Conservation (phyloP, 768 basidiomycete genomes). For the Trametes villosa region DNA sequence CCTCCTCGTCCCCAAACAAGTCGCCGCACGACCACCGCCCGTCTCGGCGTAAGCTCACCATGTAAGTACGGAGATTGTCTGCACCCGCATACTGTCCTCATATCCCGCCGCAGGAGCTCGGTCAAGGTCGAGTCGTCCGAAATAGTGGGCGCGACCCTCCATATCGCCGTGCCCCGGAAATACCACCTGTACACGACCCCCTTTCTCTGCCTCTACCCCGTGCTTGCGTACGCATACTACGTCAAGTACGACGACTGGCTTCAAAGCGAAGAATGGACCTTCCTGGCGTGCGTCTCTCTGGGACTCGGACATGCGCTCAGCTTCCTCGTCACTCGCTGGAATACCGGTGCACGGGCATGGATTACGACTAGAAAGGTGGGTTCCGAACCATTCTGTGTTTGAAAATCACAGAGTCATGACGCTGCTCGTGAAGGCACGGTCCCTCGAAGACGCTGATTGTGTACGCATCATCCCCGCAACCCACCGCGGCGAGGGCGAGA, state of each 20-base stretch:
- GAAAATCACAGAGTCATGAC: not conserved
- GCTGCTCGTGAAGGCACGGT: slow-evolving; percentile 55
- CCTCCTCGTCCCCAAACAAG: not conserved
- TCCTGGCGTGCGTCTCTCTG: slow-evolving; percentile 85
- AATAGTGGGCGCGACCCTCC: slow-evolving; percentile 40
- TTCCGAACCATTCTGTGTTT: slow-evolving; percentile 1
- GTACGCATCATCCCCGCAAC: slow-evolving; percentile 79
- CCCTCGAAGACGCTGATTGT: slow-evolving; percentile 74
- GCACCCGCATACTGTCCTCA: not conserved
- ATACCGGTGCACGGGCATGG: slow-evolving; percentile 72
- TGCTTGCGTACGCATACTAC: slow-evolving; percentile 90
- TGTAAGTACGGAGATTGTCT: not conserved
- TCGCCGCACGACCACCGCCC: slow-evolving; percentile 7
- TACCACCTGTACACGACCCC: slow-evolving; percentile 73
- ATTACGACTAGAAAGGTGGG: slow-evolving; percentile 78
- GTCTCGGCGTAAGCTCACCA: slow-evolving; percentile 7
- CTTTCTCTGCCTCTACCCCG: slow-evolving; percentile 79
- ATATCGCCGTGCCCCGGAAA: slow-evolving; percentile 39
- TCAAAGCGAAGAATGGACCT: slow-evolving; percentile 96
- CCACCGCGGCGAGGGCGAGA: slow-evolving; percentile 89
- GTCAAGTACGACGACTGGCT: slow-evolving; percentile 90
- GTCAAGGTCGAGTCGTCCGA: slow-evolving; percentile 41
- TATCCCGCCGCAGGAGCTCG: slow-evolving; percentile 32
- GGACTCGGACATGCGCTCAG: slow-evolving; percentile 90
- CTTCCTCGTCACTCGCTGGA: slow-evolving; percentile 93